Evolutionary conservation across 2,329 filamentous ascomycete genomes (phyloP), one percentile per base, ranked within the genome.

Genomic region (Beauveria rudraprayagi): DNA sequence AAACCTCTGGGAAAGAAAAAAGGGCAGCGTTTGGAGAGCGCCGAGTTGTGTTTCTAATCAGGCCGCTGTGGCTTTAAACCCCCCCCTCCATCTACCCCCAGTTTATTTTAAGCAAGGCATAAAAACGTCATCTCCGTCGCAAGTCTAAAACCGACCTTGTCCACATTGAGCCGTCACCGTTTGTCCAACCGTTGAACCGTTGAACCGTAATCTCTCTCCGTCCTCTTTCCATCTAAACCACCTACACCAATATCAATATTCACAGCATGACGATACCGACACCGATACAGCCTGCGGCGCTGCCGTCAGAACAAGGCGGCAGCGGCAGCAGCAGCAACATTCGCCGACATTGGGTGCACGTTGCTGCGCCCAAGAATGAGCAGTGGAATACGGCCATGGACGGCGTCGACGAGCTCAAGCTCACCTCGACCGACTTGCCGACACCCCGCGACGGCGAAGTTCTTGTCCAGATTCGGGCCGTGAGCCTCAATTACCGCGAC

Each of bases 301-400:
- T 5, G 34, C 34, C 11, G 11, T 11, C 34, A 5, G 11, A 14
- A 14, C 34, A 37, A 37, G 34, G 11, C 11, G 11, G 11, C 30
- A n/a, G 24, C 46, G 28, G 46, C 24, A n/a, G 30, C n/a, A 30
- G 19, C 50, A 19, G 10, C 26, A 41, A 43, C 40, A 28, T 62
- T 17, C 56, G 34, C n/a, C 67, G 52, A 52, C 52, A 61, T 4
- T 60, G 61, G 61, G 59, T 43, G 14, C 60, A 63, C 63, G 46
- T 62, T 2, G 48, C 65, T 7, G 63, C 66, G 2, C 63, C 72
- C n/a, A 68, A 63, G n/a, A 72, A 68, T 56, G 70, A 76, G 68
- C 79, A 83, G 71, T 87, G 83, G 84, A 73, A 77, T 17, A 83
- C 81, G 2, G 71, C 71, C 47, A 78, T 84, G 66, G 75, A 83